Evolutionary conservation across 2,329 filamentous ascomycete genomes (phyloP), one percentile per base, ranked within the genome.

Genomic region (Diplocarpon rosae): DNA sequence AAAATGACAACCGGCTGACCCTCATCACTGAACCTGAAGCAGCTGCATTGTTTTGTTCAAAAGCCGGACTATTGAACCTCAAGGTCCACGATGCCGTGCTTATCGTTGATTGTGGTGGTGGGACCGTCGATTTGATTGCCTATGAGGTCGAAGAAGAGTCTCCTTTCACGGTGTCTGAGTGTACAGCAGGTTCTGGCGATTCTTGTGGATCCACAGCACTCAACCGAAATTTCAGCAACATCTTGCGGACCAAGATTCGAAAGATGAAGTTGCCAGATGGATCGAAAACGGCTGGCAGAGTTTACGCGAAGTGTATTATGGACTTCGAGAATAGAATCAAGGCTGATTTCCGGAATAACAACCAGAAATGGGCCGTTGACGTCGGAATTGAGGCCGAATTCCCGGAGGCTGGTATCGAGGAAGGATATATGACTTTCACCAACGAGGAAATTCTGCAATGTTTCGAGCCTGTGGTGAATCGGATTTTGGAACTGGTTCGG

Each of bases 291-390:
- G 90, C 92, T n/a, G 90, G 90, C 35, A 88, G 90, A 66, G 92
- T 98, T 43, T 96, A 96, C 65, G 90, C 90, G 55, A 96, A 96
- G 70, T 96, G 90, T 65, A 96, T 98, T 67, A 96, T 96, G 90
- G 92, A 98, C 67, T 98, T 98, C 60, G 92, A 98, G 71, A 96
- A 96, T 76, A 76, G 92, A 65, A 95, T 98, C 76, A 98, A 98
- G 74, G 92, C 92, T 39, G 92, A 96, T 66, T 98, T 98, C 81
- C 80, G 92, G 53, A 96, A 96, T 71, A 96, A 95, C 65, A 89
- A 90, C 39, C 90, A 96, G 66, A 96, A 96, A 66, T 96, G 92
- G 92, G 92, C 92, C 36, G 89, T 96, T 15, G 92, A 98, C 63
- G 92, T 98, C 39, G 92, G 92, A 61, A 96, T 98, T 59, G 92